Evolutionary conservation across 139 green algal species (phyloP), one percentile per base, ranked within the genome.

Genomic region (Chlorella sp.): DNA sequence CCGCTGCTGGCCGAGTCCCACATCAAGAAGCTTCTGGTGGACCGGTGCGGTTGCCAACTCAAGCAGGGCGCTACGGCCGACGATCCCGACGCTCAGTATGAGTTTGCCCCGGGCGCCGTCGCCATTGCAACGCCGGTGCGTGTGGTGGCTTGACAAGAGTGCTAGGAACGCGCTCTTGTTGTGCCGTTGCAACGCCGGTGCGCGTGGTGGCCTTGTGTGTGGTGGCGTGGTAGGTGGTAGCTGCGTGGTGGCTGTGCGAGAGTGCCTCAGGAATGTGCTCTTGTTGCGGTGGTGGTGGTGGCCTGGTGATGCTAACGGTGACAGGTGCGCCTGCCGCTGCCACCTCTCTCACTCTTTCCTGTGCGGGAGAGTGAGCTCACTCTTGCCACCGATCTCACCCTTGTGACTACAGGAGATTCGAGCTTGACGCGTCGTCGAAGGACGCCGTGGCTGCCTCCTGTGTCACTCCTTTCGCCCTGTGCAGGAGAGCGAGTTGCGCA

Each of bases 401-500:
- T n/a, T n/a, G n/a, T n/a, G n/a, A n/a, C n/a, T n/a, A n/a, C n/a
- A n/a, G n/a, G n/a, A n/a, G n/a, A n/a, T n/a, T n/a, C n/a, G n/a
- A n/a, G n/a, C n/a, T n/a, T n/a, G n/a, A n/a, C n/a, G n/a, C n/a
- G n/a, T n/a, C n/a, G n/a, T n/a, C n/a, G n/a, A n/a, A n/a, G n/a
- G n/a, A n/a, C n/a, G n/a, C n/a, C n/a, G n/a, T n/a, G n/a, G n/a
- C n/a, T n/a, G n/a, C n/a, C n/a, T n/a, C n/a, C n/a, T n/a, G n/a
- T n/a, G n/a, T n/a, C n/a, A n/a, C n/a, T n/a, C n/a, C n/a, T n/a
- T n/a, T n/a, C n/a, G n/a, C n/a, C n/a, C n/a, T n/a, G n/a, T n/a
- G 17, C 63, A 69, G 63, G 63, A 69, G 32, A 50, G 6, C 27
- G 63, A 69, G 63, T 27, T 69, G 63, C 63, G 63, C 63, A 69